Evolutionary conservation across 2,329 filamentous ascomycete genomes (phyloP).

Genomic region (Leptographium flavum): DNA sequence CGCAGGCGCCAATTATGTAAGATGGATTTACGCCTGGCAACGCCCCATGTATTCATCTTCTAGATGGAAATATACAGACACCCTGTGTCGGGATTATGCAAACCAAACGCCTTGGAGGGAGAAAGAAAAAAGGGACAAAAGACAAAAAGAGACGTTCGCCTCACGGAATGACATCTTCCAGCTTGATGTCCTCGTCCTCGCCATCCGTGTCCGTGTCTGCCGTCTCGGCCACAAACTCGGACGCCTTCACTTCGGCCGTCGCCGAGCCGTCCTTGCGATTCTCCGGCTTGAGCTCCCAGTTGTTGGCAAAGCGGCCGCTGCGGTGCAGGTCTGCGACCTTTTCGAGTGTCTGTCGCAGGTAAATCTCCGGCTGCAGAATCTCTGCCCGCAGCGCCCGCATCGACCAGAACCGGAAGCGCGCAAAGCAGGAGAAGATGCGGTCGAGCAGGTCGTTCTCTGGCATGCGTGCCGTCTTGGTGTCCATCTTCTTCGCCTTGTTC

Average conservation of each 20-base stretch:
- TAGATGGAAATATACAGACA: not conserved
- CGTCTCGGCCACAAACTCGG: constrained; percentile 23
- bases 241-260: constrained; percentile 35
- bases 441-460: constrained; percentile 79
- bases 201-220: constrained; percentile 43
- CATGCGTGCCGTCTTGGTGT: constrained; percentile 82
- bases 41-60: not conserved
- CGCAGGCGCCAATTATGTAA: not conserved
- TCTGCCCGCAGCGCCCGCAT: constrained; percentile 69
- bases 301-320: constrained; percentile 70
- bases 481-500: constrained; percentile 45
- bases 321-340: constrained; percentile 73
- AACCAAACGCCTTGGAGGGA: not conserved
- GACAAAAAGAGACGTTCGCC: not conserved
- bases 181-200: constrained; percentile 52
- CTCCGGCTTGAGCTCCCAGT: constrained; percentile 67
- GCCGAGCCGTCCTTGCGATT: constrained; percentile 39
- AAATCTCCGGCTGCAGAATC: constrained; percentile 82
- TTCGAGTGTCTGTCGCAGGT: constrained; percentile 71
- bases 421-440: constrained; percentile 70
- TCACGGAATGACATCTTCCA: constrained; percentile 55
- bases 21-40: not conserved
- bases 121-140: not conserved
- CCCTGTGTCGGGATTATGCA: not conserved
- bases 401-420: constrained; percentile 82